These are phyloP conservation scores for Citrus reticulata DNA, from an alignment of 345 rosid genomes.

Conservation along the genomic window DNA sequence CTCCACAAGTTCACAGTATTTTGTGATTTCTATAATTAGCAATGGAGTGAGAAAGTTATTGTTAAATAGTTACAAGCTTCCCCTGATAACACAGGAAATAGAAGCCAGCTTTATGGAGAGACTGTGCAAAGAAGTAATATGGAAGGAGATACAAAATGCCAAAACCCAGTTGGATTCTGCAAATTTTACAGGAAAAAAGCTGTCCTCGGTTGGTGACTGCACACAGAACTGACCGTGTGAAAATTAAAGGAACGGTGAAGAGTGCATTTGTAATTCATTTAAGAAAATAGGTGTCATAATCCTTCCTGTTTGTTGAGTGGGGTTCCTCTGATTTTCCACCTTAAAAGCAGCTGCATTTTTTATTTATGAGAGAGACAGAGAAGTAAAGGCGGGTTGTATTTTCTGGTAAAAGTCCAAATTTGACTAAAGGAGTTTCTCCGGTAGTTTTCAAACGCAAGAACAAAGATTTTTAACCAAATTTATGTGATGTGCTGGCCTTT, in stretches of 20 bases:
- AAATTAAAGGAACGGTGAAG: conserved; percentile 30
- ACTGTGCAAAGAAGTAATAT: conserved; percentile 14
- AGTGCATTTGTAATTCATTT: conserved; percentile 31
- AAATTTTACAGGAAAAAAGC: conserved; percentile 30
- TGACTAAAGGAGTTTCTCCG: conserved; percentile 8
- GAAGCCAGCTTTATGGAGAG: conserved; percentile 12
- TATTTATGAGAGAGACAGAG: conserved; percentile 35
- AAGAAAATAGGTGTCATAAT: conserved; percentile 30
- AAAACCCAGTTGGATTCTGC: conserved; percentile 23
- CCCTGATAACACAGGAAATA: conserved; percentile 10
- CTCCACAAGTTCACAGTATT: no score
- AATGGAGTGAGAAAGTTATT: background rate
- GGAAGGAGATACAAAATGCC: conserved; percentile 26
- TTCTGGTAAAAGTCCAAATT: conserved; percentile 14
- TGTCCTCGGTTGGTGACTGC: conserved; percentile 28
- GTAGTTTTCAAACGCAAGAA: conserved; percentile 9
- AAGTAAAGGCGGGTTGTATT: conserved; percentile 16
- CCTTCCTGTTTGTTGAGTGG: conserved; percentile 37
- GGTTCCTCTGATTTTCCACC: conserved; percentile 34
- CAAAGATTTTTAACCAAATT: conserved; percentile 16
- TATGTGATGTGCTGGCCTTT: conserved; percentile 23
- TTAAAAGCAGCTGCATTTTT: conserved; percentile 33
- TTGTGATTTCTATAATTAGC: no score
- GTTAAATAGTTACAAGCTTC: background rate
- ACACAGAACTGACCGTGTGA: conserved; percentile 30